Conservation (phyloP, 108 stramenopile genomes). For the Skeletonema marinoi region DNA sequence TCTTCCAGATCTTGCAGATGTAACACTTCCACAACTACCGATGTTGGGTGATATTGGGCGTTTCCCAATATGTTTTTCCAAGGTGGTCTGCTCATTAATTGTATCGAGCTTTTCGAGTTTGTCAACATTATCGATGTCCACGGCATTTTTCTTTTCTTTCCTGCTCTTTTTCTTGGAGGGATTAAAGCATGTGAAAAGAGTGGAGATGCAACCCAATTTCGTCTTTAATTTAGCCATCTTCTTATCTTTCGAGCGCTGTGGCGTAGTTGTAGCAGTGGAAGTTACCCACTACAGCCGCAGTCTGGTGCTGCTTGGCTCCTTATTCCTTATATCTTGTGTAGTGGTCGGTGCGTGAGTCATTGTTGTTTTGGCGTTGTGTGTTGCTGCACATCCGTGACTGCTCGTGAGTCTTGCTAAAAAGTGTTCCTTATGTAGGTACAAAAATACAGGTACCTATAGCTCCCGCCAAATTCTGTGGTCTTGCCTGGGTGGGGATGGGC, state of each 20-base stretch:
- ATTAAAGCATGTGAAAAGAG: constrained; percentile 29
- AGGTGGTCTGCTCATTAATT: background rate
- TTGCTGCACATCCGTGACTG: no score
- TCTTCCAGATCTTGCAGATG: constrained; percentile 18
- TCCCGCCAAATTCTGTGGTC: no score
- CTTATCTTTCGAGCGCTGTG: background rate
- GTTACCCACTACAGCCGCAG: no score
- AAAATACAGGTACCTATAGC: no score
- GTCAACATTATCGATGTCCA: background rate
- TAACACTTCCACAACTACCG: constrained; percentile 9
- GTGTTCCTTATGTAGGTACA: no score
- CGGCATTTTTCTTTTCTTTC: background rate
- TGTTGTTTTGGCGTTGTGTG: no score
- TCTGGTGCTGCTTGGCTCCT: no score
- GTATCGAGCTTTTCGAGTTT: background rate
- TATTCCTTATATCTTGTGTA: no score
- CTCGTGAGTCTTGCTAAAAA: no score
- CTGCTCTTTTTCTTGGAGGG: constrained; percentile 15
- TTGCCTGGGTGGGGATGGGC: no score
- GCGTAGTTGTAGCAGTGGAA: no score
- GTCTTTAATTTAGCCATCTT: constrained; percentile 7
- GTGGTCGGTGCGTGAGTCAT: no score
- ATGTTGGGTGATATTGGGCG: background rate
- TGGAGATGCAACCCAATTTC: constrained; percentile 21
- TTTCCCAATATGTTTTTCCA: background rate